Conservation (phyloP, 345 rosid genomes). For the Anastatica hierochuntica region DNA sequence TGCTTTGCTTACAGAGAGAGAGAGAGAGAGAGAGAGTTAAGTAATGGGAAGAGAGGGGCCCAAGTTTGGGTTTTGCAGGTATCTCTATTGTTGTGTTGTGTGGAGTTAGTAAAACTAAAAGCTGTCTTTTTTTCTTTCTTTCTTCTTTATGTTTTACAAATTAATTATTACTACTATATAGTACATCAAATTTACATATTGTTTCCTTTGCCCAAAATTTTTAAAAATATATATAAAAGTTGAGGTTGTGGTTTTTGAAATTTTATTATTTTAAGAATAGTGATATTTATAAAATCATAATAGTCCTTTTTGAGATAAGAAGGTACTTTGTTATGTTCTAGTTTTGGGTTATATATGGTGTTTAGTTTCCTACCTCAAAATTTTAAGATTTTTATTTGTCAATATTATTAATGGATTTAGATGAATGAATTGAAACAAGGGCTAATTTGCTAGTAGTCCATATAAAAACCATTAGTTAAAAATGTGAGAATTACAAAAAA, state of each 20-base stretch:
- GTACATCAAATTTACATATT: background rate
- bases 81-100: conserved; percentile 16
- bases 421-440: no score
- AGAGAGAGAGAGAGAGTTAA: conserved; percentile 3
- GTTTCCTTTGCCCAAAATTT: background rate
- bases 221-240: background rate
- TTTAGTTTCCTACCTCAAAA: no score
- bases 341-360: no score
- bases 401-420: no score
- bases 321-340: no score
- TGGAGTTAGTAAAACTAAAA: conserved; percentile 21
- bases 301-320: no score
- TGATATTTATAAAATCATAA: no score
- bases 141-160: background rate
- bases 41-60: conserved; percentile 26
- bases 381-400: no score
- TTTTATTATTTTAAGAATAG: background rate
- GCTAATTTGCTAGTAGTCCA: no score
- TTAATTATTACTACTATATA: background rate
- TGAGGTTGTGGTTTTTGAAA: background rate
- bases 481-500: background rate
- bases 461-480: no score
- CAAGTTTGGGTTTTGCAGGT: conserved; percentile 27
- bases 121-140: conserved; percentile 7
- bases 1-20: conserved; percentile 18